Base-by-base conservation (phyloP, 441 rosid species). In the Erodium trifolium region DNA sequence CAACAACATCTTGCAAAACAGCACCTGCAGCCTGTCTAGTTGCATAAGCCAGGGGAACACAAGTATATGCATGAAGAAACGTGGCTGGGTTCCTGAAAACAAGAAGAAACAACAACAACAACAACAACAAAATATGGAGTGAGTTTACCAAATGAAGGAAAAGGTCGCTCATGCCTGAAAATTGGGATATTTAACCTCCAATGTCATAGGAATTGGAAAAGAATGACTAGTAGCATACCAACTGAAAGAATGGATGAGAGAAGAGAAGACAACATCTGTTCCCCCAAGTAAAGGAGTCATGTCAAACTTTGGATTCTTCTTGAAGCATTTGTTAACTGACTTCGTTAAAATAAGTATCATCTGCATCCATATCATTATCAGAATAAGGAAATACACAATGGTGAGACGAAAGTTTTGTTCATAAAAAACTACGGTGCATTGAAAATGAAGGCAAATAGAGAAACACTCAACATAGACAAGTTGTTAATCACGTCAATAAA, bases 271-370 rank as follows among this genome's bases (percentile, higher is more conserved):
- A 74, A 81, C 92, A 67, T 92, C 96, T 4, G 99, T 94, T 84
- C 97, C 99, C 74, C 97, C 93, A 66, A 94, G 97, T 81, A 94
- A 84, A 47, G 96, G 95, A 71, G 97, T 85, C 97, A 94, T 89
- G 78, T 94, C 99, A 74, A 91, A 94, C 87, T 94, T 94, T 7
- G 97, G 78, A 76, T 92, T 94, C 92, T 87, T 94, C 85, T 85
- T 94, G 17, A 94, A 94, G 80, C 99, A 92, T 87, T 92, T 87
- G 83, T 94, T 90, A 72, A 94, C 74, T 2, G 97, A 88, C 78
- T 90, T 91, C 51, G 99, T 94, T 79, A 94, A 83, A 80, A 94
- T 94, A 68, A 94, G 88, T 73, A 94, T 86, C 97, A 92, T 90
- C 99, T 94, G 96, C 85, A 83, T 73, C 72, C 75, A 72, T 57